phyloP scores from a whole-genome alignment of 176 grass and related monocot genomes.

The Areca catechu region DNA sequence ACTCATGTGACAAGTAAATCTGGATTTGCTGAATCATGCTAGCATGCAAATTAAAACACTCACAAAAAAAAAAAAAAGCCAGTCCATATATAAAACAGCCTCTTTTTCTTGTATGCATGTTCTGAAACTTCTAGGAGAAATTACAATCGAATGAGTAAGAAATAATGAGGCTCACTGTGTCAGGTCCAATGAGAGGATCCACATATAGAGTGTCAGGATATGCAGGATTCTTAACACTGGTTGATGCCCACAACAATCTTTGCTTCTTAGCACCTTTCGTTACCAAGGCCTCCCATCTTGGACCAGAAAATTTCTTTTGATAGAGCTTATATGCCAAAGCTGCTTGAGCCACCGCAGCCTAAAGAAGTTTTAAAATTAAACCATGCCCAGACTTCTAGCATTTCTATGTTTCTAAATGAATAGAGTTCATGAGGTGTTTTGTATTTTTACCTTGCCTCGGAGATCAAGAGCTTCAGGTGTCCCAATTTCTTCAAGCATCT shows the following conservation, averaged over 20 bases:
- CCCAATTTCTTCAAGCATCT: constrained; percentile 94
- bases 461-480: constrained; percentile 85
- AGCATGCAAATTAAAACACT: no score
- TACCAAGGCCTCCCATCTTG: constrained; percentile 93
- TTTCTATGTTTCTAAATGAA: no score
- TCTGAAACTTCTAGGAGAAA: no score
- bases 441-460: constrained; percentile 69
- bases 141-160: no score
- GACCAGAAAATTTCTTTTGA: constrained; percentile 95
- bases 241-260: constrained; percentile 93
- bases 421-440: no score
- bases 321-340: constrained; percentile 90
- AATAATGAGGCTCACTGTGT: constrained; percentile 45
- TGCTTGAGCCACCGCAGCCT: constrained; percentile 97
- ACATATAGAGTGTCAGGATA: constrained; percentile 91
- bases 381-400: no score
- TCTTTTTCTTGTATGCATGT: no score
- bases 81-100: no score
- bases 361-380: constrained; percentile 1
- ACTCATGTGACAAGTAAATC: no score
- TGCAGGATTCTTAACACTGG: constrained; percentile 91
- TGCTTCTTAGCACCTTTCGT: constrained; percentile 99
- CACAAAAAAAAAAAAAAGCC: no score
- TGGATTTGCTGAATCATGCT: no score
- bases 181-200: constrained; percentile 95